Conservation (phyloP, 2,329 filamentous ascomycete genomes). For the Chrysoporthe puriensis region DNA sequence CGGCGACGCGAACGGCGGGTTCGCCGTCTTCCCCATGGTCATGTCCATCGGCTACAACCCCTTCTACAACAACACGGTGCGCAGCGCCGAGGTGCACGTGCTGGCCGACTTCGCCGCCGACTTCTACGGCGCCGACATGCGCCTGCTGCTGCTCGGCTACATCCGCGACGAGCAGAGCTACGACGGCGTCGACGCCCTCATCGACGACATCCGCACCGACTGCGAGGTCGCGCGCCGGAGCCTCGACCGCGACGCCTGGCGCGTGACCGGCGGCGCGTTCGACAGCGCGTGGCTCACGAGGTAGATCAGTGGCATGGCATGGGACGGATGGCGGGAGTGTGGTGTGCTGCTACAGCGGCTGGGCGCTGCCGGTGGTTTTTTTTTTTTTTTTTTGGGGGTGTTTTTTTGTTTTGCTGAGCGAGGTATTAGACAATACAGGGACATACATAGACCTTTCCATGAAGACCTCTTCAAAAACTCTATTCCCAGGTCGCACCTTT, state of each 20-base stretch:
- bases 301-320: constrained; percentile 5
- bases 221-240: constrained; percentile 80
- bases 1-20: constrained; percentile 19
- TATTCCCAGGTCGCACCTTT: background rate
- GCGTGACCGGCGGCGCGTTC: constrained; percentile 35
- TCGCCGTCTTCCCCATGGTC: constrained; percentile 76
- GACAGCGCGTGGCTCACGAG: constrained; percentile 29
- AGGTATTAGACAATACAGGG: constrained; percentile 13
- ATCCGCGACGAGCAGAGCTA: constrained; percentile 92
- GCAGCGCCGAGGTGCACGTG: constrained; percentile 88
- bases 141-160: constrained; percentile 81
- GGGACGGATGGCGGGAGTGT: background rate
- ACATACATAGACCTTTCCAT: background rate
- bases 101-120: constrained; percentile 76
- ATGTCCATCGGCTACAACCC: constrained; percentile 97
- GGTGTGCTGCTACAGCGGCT: background rate
- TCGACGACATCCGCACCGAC: constrained; percentile 87
- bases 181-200: constrained; percentile 76
- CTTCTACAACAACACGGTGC: constrained; percentile 89
- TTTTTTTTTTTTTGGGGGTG: too few relatives aligned
- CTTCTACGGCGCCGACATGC: constrained; percentile 84
- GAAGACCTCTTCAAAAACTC: background rate
- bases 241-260: constrained; percentile 68
- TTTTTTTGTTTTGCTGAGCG: too few relatives aligned
- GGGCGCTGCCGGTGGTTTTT: background rate